Evolutionary conservation across 2,329 filamentous ascomycete genomes (phyloP).

Genomic region (Claviceps humidiphila): DNA sequence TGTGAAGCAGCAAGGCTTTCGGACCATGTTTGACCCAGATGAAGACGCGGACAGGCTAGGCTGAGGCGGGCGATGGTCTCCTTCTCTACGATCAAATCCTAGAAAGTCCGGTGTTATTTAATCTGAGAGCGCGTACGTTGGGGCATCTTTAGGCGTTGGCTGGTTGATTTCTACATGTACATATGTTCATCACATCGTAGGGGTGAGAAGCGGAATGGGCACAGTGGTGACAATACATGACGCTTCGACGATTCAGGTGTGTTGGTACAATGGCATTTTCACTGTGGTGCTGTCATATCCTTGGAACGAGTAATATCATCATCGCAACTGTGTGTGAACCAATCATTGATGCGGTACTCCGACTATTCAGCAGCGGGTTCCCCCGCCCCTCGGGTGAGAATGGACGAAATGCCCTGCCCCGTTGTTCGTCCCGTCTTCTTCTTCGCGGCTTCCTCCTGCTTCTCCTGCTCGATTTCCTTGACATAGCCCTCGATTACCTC

Average conservation of each 20-base stretch:
- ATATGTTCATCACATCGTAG: slow-evolving; percentile 4
- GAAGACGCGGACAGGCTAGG: slow-evolving; percentile 64
- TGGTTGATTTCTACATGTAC: slow-evolving; percentile 15
- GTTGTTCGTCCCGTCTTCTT: slow-evolving; percentile 76
- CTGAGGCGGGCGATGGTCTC: slow-evolving; percentile 25
- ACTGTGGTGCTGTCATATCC: slow-evolving; percentile 12
- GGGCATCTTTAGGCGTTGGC: slow-evolving; percentile 18
- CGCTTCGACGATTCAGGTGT: slow-evolving; percentile 8
- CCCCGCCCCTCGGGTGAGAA: slow-evolving; percentile 51
- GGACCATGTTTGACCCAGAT: slow-evolving; percentile 64
- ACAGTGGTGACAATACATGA: background rate
- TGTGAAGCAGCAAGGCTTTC: slow-evolving; percentile 42
- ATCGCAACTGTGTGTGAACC: background rate
- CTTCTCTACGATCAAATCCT: background rate
- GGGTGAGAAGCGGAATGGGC: background rate
- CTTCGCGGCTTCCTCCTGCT: slow-evolving; percentile 95
- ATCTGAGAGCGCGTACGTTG: background rate
- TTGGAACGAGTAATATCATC: background rate
- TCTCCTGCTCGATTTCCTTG: slow-evolving; percentile 98
- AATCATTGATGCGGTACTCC: slow-evolving; percentile 1
- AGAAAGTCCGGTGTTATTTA: background rate
- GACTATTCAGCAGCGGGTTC: slow-evolving; percentile 25
- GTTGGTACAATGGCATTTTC: slow-evolving; percentile 24
- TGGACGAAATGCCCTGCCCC: slow-evolving; percentile 57
- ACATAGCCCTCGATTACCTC: slow-evolving; percentile 96